Percentiles rank a stretch among this genome's conserved stretches.
Conservation (phyloP, 2,329 filamentous ascomycete species). For the Calonectria ilicicola region DNA sequence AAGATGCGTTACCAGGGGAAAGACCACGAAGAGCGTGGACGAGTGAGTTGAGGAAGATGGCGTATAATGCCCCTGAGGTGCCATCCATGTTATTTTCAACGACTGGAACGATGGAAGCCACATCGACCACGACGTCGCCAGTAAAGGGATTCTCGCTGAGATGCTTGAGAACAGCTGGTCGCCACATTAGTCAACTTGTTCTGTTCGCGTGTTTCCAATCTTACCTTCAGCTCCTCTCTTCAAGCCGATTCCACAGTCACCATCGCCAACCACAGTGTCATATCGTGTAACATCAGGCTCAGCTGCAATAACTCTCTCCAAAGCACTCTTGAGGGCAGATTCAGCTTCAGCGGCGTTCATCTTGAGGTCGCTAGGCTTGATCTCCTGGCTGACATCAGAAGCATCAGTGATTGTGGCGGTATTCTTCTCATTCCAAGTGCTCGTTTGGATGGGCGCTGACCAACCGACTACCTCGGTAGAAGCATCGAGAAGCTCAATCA, state of each 20-base stretch:
- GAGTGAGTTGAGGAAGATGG: slow-evolving; percentile 91
- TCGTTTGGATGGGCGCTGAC: slow-evolving; percentile 71
- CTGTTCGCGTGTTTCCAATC: slow-evolving; percentile 23
- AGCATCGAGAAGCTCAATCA: slow-evolving; percentile 78
- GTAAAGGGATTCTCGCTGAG: slow-evolving; percentile 57
- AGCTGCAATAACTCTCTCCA: slow-evolving; percentile 72
- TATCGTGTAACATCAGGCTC: slow-evolving; percentile 80
- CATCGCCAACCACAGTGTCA: slow-evolving; percentile 89
- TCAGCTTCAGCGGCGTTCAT: slow-evolving; percentile 65
- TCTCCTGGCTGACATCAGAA: slow-evolving; percentile 44
- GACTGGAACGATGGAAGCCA: slow-evolving; percentile 64
- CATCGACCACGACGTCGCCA: slow-evolving; percentile 65
- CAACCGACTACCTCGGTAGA: slow-evolving; percentile 78
- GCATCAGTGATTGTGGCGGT: slow-evolving; percentile 58
- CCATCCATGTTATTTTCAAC: slow-evolving; percentile 72
- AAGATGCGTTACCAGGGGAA: slow-evolving; percentile 53
- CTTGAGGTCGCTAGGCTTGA: slow-evolving; percentile 60
- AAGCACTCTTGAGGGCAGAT: slow-evolving; percentile 65
- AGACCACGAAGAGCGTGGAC: slow-evolving; percentile 69
- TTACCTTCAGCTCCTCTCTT: slow-evolving; percentile 86
- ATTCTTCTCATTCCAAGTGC: slow-evolving; percentile 73
- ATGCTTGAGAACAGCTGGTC: slow-evolving; percentile 64
- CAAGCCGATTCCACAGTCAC: slow-evolving; percentile 88
- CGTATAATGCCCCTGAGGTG: slow-evolving; percentile 71
- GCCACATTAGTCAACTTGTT: slow-evolving; percentile 32